phyloP scores from a whole-genome alignment of 2,329 filamentous ascomycete genomes.

The Nigrograna mackinnonii region DNA sequence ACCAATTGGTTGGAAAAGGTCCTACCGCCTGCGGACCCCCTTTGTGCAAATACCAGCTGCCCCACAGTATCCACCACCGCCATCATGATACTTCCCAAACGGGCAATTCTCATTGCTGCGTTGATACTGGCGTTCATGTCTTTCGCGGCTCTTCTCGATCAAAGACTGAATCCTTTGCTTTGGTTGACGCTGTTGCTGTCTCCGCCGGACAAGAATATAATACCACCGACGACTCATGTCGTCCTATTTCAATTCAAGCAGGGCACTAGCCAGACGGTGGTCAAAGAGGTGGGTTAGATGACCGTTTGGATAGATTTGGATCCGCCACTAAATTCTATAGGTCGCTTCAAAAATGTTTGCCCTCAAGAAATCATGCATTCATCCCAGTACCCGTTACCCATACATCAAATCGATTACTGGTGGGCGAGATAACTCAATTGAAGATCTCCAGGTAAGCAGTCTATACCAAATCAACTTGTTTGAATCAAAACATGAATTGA shows the following conservation, averaged over 20 bases:
- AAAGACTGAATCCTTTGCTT: neutral
- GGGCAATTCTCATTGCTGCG: neutral
- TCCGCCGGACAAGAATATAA: no score
- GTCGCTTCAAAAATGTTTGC: conserved; percentile 32
- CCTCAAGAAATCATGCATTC: conserved; percentile 32
- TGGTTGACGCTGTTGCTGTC: neutral
- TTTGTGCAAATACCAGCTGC: no score
- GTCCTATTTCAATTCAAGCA: conserved; percentile 4
- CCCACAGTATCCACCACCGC: no score
- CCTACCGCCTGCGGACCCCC: no score
- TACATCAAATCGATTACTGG: conserved; percentile 35
- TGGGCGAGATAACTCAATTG: conserved; percentile 36
- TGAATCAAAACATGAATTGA: neutral
- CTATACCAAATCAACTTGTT: no score
- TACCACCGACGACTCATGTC: neutral
- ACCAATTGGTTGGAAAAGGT: no score
- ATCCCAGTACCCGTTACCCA: conserved; percentile 24
- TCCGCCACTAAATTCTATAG: conserved; percentile 18
- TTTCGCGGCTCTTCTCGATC: neutral
- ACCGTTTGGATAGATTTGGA: no score
- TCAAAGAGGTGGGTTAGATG: neutral
- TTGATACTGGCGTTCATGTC: neutral
- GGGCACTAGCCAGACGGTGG: conserved; percentile 1
- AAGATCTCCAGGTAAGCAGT: conserved; percentile 35
- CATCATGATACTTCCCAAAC: neutral